phyloP scores from a whole-genome alignment of 1,284 basidiomycete species.

The Leccinum fallax region DNA sequence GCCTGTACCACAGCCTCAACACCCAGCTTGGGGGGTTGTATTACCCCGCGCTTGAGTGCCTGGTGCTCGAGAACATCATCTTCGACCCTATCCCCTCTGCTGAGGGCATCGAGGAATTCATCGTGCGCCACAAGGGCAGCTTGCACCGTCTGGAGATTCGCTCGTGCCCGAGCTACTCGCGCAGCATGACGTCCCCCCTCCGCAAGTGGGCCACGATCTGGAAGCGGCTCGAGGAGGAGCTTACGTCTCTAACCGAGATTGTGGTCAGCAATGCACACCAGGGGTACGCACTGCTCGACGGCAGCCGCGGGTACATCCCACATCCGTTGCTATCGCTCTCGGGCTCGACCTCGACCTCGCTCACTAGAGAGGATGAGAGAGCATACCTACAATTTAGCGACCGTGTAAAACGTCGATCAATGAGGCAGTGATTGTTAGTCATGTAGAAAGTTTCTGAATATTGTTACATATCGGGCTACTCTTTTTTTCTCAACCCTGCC shows the following conservation, averaged over 20 bases:
- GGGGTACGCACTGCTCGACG: constrained; percentile 27
- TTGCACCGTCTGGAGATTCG: constrained; percentile 26
- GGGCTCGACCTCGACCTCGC: neutral
- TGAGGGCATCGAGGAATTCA: constrained; percentile 33
- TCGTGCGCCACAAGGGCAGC: constrained; percentile 31
- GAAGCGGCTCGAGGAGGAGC: constrained; percentile 25
- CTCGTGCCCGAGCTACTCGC: constrained; percentile 16
- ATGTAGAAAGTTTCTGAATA: neutral
- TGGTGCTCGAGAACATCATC: constrained; percentile 35
- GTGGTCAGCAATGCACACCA: constrained; percentile 16
- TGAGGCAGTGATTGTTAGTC: neutral
- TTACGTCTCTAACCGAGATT: constrained; percentile 24
- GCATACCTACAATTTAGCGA: constrained; percentile 8
- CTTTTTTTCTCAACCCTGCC: neutral
- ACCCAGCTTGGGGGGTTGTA: constrained; percentile 19
- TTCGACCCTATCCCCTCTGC: constrained; percentile 26
- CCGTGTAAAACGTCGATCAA: constrained; percentile 16
- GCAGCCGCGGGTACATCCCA: constrained; percentile 25
- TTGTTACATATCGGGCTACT: neutral
- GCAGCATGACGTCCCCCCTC: neutral
- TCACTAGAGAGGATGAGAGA: constrained; percentile 14
- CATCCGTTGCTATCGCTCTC: constrained; percentile 6
- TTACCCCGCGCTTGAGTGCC: constrained; percentile 31
- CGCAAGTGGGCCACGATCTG: constrained; percentile 18
- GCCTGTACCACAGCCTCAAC: constrained; percentile 30